Base-by-base conservation (phyloP, 2,329 filamentous ascomycete species). In the Trichophyton equinum region DNA sequence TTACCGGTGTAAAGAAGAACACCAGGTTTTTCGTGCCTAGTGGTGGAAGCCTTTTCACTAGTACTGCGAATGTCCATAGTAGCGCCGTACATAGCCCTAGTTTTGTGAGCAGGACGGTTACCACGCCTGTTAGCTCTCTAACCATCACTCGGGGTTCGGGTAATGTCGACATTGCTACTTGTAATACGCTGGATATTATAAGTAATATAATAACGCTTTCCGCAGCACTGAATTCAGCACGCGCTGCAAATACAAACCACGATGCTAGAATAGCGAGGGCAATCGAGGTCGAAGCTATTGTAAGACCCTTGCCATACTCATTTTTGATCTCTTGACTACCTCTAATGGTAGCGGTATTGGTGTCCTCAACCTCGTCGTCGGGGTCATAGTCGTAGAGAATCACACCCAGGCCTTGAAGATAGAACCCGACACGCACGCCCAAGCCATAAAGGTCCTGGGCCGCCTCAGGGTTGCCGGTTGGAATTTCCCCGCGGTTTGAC, bases 391-490 rank as follows among this genome's bases (percentile, higher is more conserved):
- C 36, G 27, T 30, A 56, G 27, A 36, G 33, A 9, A 36, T 36
- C 33, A 36, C 11, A 8, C 33, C 33, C 8, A 36, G 33, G 33
- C 33, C 33, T 36, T 36, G 33, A 11, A 36, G 8, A 36, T 36
- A 56, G 53, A 56, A 56, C 7, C 53, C 53, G 15, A 56, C 27
- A n/a, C 53, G 53, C 53, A 56, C 53, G 22, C 53, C 53, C 22
- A 56, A 38, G 1, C 53, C 53, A 36, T 56, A 56, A 18, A 56
- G 53, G 4, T 56, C 53, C 36, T 56, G 53, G 27, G 53, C 53
- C 9, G 53, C 53, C 20, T 18, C 20, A 33, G 27, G 27, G 22
- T 13, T 56, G 4, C 53, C 53, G 22, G 36, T 56, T 56, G 22
- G 2, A 18, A 18, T 11, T 56, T 27, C 22, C 3, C 22, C 27